Evolutionary conservation across 768 basidiomycete genomes (phyloP), one percentile per base, ranked within the genome.

Genomic region (Pleurotus salmoneostramineus): DNA sequence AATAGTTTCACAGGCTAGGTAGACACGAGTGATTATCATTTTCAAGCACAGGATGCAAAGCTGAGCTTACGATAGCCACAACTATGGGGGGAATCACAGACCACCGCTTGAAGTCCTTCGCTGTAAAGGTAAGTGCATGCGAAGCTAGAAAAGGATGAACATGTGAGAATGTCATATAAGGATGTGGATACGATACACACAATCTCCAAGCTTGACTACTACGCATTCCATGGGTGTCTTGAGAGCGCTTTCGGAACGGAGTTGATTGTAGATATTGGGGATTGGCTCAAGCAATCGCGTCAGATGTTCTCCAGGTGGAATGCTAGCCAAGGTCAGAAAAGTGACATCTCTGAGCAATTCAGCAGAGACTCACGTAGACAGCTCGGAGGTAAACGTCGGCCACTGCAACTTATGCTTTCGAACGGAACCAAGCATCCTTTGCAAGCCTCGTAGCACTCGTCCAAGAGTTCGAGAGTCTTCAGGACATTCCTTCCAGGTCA

Each of bases 181-280:
- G 2, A 42, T 10, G n/a, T 2, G 8, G 40, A 8, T 42, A 27
- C 40, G 3, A 10, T 42, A n/a, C 65, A 58, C 42, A 64, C 62
- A 50, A 48, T 65, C 34, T 21, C 60, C 60, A 43, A 66, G 46
- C 35, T 58, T 54, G 10, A 66, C n/a, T 37, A 1, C 45, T n/a
- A 46, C 51, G 14, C 56, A 59, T 37, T 62, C 42, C 60, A 66
- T 59, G 27, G 62, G 64, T 6, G 14, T 40, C 10, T 66, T 47
- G 14, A 65, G 57, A 10, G 62, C 36, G 10, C n/a, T 5, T 43
- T 56, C 44, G 45, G 37, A 21, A 57, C 62, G 62, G 50, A 64
- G 36, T 47, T 63, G 61, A 27, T 66, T 62, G 52, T 57, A 66
- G 34, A 66, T 58, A 44, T 60, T 51, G 36, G 51, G 17, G 52